phyloP scores from a whole-genome alignment of 768 basidiomycete species.

The Tylopilus subfusipes region DNA sequence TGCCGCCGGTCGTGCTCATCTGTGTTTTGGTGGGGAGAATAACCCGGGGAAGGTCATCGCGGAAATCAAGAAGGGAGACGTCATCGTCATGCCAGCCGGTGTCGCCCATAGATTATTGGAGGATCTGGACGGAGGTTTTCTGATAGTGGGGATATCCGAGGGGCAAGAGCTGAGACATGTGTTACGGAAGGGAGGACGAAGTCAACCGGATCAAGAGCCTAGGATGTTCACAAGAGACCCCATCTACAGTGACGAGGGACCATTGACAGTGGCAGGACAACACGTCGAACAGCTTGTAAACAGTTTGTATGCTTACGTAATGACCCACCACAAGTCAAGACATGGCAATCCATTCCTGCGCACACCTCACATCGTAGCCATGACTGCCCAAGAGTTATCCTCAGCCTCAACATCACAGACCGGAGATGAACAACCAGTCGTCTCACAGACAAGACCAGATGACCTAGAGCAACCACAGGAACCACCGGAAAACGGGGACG shows the following conservation, averaged over 20 bases:
- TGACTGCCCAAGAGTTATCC: constrained; percentile 10
- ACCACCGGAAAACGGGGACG: constrained; percentile 15
- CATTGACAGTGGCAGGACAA: too few relatives aligned
- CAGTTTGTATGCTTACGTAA: constrained; percentile 11
- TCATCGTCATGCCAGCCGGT: constrained; percentile 40
- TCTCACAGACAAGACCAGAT: constrained; percentile 14
- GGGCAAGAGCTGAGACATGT: constrained; percentile 36
- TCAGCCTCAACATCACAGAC: neutral
- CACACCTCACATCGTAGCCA: neutral
- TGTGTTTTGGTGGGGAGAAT: constrained; percentile 41
- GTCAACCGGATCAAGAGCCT: constrained; percentile 24
- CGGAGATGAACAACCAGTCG: neutral
- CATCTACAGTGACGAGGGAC: constrained; percentile 38
- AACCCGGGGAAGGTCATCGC: constrained; percentile 32
- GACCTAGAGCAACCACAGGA: constrained; percentile 24
- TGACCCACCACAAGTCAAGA: neutral
- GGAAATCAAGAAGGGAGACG: constrained; percentile 37
- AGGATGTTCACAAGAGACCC: constrained; percentile 39
- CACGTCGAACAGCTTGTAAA: too few relatives aligned
- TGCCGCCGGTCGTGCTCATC: constrained; percentile 29
- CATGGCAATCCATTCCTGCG: neutral
- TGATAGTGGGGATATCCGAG: constrained; percentile 43
- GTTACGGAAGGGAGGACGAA: neutral
- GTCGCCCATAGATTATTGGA: constrained; percentile 20
- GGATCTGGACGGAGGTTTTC: constrained; percentile 23